Conservation (phyloP, 2,329 filamentous ascomycete genomes). For the Gyromitra esculenta region DNA sequence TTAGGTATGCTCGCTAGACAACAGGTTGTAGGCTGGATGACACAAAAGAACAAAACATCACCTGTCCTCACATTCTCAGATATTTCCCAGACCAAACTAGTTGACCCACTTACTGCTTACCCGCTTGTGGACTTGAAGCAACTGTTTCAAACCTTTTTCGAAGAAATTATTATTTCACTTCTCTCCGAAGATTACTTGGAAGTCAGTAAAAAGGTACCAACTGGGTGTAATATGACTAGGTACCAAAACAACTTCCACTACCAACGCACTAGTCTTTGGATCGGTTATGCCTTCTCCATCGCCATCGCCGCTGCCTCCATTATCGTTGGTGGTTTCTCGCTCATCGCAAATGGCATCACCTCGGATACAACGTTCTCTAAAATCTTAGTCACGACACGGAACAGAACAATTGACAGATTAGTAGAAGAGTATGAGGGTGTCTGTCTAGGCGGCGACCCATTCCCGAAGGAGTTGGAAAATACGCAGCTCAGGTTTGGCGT, state of each 20-base stretch:
- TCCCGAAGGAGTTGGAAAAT: conserved; percentile 60
- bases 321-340: conserved; percentile 59
- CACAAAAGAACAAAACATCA: conserved; percentile 53
- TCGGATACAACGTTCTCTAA: conserved; percentile 62
- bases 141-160: conserved; percentile 59
- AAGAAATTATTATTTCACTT: conserved; percentile 61
- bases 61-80: conserved; percentile 59
- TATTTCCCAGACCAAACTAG: conserved; percentile 62
- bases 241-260: conserved; percentile 50
- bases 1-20: conserved; percentile 60
- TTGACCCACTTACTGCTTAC: conserved; percentile 60
- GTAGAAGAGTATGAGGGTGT: conserved; percentile 58
- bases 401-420: conserved; percentile 61
- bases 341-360: conserved; percentile 60
- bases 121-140: conserved; percentile 58
- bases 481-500: conserved; percentile 62
- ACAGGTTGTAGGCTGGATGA: conserved; percentile 60
- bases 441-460: conserved; percentile 61
- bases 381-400: conserved; percentile 62
- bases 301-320: conserved; percentile 58
- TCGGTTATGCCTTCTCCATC: conserved; percentile 60
- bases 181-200: conserved; percentile 61
- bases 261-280: conserved; percentile 58
- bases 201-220: conserved; percentile 54
- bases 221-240: conserved; percentile 34